phyloP scores from a whole-genome alignment of 192 early-diverging fungal species.

The Podila horticola region DNA sequence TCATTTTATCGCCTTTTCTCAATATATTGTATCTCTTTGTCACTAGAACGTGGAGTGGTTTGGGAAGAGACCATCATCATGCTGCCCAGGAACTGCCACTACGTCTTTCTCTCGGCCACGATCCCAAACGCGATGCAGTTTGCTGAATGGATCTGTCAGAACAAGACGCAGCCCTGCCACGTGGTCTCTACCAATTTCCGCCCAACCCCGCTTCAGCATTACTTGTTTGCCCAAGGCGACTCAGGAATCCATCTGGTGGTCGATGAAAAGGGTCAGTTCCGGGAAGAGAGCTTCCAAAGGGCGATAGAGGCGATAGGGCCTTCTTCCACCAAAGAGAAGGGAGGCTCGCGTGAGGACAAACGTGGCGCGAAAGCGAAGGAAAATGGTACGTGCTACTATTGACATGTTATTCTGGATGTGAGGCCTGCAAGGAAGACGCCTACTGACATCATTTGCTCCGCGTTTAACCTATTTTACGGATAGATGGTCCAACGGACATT shows the following conservation, averaged over 20 bases:
- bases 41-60: constrained; percentile 89
- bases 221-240: constrained; percentile 87
- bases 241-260: constrained; percentile 94
- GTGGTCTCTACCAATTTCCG: constrained; percentile 97
- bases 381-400: neutral
- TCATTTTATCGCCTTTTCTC: neutral
- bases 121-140: constrained; percentile 99
- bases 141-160: constrained; percentile 96
- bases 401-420: neutral
- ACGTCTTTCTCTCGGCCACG: constrained; percentile 95
- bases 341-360: constrained; percentile 55
- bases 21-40: neutral
- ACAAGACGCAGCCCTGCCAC: constrained; percentile 93
- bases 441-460: neutral
- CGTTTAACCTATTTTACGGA: neutral
- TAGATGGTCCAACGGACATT: constrained; percentile 75
- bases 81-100: constrained; percentile 87
- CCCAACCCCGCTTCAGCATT: constrained; percentile 96
- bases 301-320: constrained; percentile 76
- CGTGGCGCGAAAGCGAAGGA: constrained; percentile 18
- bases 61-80: constrained; percentile 99
- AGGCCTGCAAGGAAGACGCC: neutral
- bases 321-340: neutral
- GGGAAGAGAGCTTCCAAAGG: constrained; percentile 94
- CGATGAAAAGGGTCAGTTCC: constrained; percentile 91